Conservation (phyloP, 306 rosid species). For the Purshia tridentata region DNA sequence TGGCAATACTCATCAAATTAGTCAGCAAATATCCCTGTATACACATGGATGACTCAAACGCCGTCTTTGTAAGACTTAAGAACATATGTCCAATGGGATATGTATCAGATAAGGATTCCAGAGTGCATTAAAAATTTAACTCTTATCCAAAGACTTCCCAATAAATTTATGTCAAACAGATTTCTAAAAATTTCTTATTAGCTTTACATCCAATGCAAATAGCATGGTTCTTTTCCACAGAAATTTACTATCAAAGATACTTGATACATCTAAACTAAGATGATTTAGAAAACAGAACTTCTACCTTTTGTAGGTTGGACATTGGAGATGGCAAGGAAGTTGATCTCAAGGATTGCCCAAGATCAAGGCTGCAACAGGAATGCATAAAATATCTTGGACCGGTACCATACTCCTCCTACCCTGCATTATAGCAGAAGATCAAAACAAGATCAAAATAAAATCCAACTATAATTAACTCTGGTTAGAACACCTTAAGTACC, state of each 20-base stretch:
- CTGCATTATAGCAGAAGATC: background rate
- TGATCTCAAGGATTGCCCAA: conserved; percentile 36
- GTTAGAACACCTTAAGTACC: no score
- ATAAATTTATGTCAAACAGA: background rate
- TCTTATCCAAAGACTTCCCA: conserved; percentile 5
- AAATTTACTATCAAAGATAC: background rate
- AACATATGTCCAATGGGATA: background rate
- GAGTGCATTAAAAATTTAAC: background rate
- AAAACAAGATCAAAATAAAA: background rate
- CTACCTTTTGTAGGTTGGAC: conserved; percentile 40
- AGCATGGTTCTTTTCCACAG: no score
- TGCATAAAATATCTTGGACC: conserved; percentile 48
- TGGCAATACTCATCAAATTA: no score
- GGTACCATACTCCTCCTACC: conserved; percentile 15
- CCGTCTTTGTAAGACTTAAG: background rate
- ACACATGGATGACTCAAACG: no score
- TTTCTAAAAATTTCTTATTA: no score
- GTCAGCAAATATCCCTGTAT: no score
- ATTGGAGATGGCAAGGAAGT: conserved; percentile 47
- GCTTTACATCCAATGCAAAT: background rate
- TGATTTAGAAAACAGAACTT: background rate
- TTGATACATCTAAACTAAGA: background rate
- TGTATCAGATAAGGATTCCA: background rate
- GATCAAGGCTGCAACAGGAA: conserved; percentile 41
- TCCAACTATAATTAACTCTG: background rate